Percentiles rank a stretch among this genome's conserved stretches.
Evolutionary conservation across 164 flowering plant species (phyloP).

Genomic region (Hamamelis virginiana): DNA sequence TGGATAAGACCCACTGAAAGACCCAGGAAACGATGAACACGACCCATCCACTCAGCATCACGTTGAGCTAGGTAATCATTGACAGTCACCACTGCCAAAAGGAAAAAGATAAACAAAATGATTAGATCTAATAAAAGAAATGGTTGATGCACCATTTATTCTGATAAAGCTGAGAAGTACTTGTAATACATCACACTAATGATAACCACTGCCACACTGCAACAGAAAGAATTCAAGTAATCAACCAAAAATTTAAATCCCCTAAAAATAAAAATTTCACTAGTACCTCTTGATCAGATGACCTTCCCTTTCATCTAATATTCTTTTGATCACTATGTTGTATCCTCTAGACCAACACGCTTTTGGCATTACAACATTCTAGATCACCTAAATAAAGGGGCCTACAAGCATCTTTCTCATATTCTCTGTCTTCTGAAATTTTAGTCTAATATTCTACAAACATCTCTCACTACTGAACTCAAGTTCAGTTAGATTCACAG

Average conservation of each 20-base stretch:
- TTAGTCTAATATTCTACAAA: too few relatives aligned
- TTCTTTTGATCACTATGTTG: background rate
- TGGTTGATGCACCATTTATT: background rate
- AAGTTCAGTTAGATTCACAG: background rate
- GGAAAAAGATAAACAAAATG: background rate
- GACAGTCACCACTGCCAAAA: slow-evolving; percentile 84
- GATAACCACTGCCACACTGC: background rate
- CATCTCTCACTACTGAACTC: too few relatives aligned
- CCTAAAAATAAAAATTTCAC: background rate
- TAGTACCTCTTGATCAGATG: background rate
- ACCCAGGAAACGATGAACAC: slow-evolving; percentile 92
- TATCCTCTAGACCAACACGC: too few relatives aligned
- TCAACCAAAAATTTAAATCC: background rate
- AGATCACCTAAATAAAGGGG: too few relatives aligned
- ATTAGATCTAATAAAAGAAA: background rate
- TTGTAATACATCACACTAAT: background rate
- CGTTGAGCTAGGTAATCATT: slow-evolving; percentile 99
- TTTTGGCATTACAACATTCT: too few relatives aligned
- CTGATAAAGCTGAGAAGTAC: background rate
- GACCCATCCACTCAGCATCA: slow-evolving; percentile 99
- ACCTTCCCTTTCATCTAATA: background rate
- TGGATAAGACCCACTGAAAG: slow-evolving; percentile 98
- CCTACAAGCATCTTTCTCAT: too few relatives aligned
- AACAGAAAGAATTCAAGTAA: background rate
- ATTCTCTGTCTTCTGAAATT: too few relatives aligned